phyloP scores from a whole-genome alignment of 345 rosid genomes.

The Nephelium lappaceum region DNA sequence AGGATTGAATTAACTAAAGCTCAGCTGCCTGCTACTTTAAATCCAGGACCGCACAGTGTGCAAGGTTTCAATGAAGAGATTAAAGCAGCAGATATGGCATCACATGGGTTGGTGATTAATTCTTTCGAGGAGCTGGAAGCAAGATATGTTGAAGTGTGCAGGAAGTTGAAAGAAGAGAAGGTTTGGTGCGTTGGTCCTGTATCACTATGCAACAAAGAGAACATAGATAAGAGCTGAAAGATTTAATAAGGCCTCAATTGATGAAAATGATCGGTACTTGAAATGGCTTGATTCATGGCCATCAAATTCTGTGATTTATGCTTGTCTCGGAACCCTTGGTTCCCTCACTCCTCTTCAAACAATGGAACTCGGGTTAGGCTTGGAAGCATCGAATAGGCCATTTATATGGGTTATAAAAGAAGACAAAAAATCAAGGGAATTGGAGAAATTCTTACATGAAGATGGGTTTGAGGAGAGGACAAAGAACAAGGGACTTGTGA shows the following conservation, averaged over 20 bases:
- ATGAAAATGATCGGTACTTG: neutral
- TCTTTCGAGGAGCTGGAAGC: slow-evolving; percentile 21
- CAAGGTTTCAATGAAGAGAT: neutral
- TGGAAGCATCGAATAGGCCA: slow-evolving; percentile 13
- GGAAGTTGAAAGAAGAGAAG: neutral
- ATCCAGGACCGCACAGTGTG: neutral
- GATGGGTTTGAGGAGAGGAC: neutral
- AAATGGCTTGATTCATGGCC: slow-evolving; percentile 22
- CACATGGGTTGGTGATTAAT: slow-evolving; percentile 14
- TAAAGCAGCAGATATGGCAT: neutral
- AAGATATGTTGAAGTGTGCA: neutral
- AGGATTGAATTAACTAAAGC: neutral
- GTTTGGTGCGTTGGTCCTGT: slow-evolving; percentile 25
- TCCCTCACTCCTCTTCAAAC: neutral
- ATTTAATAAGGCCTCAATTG: neutral
- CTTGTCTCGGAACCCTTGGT: slow-evolving; percentile 10
- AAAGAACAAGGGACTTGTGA: neutral
- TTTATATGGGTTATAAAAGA: slow-evolving; percentile 14
- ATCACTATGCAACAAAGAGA: slow-evolving; percentile 9
- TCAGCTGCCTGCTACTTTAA: neutral
- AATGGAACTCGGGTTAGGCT: slow-evolving; percentile 3
- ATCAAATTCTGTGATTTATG: slow-evolving; percentile 5
- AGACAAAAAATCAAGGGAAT: neutral
- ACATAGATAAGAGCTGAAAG: slow-evolving; percentile 4
- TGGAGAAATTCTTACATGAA: neutral